Base-by-base conservation (phyloP, 495 filamentous ascomycete genomes). In the Chaetomium fimeti region DNA sequence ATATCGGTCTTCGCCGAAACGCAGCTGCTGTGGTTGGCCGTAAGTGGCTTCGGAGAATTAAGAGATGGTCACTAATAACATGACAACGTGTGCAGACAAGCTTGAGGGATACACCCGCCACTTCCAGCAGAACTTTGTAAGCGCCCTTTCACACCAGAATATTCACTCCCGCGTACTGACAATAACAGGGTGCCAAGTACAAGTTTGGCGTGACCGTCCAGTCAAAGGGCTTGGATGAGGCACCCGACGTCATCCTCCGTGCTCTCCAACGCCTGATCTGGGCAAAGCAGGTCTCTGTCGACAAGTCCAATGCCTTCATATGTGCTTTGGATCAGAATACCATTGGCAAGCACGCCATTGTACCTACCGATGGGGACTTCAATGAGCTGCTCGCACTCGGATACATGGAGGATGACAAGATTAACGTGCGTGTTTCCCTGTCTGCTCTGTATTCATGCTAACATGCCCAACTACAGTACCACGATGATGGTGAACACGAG, bases 401-500 rank as follows among this genome's bases (percentile, higher is more conserved):
- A 0, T 97, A 93, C 68, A 87, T 93, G 64, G 84, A 92, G 68
- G 74, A 79, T 0, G 85, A 86, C 62, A 78, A 81, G 27, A 93
- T 93, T 43, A 81, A 82, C 18, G 90, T 91, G 80, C 71, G 87
- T 76, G 0, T 3, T 16, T 22, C 57, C 57, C 8, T 28, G 32
- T 40, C 22, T 64, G 63, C 29, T 49, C 51, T 12, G 28, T 22
- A 73, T 79, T 65, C 81, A 48, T 36, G n/a, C 52, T 65, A n/a
- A 66, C 56, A 47, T 12, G 4, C 22, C n/a, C 32, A 8, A 29
- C 27, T 62, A 27, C 70, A 94, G 87, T 91, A 84, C 63, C 92
- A 97, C 60, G 91, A 95, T 68, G 92, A 97, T 63, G 92, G 92
- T 0, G 92, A 97, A 72, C 75, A 71, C 0, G 83, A 85, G 0